Evolutionary conservation across 768 basidiomycete genomes (phyloP), one percentile per base, ranked within the genome.

Genomic region (Sarcodon sp.): DNA sequence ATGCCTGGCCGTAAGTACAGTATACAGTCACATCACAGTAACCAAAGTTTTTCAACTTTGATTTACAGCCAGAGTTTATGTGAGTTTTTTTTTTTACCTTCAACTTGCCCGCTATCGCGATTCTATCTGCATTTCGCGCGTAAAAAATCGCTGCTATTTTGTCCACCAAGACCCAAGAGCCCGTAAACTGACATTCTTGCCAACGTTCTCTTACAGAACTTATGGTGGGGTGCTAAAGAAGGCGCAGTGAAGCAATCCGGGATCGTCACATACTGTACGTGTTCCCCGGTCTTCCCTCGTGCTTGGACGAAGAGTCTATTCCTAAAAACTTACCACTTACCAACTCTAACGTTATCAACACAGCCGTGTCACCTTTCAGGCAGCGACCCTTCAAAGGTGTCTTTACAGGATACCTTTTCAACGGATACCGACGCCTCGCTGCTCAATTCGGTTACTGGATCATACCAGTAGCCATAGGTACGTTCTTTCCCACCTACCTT

Each of bases 211-310:
- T 32, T 35, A 3, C 61, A 93, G 88, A 84, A 73, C 65, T 70
- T 81, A 46, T 96, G 91, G 91, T 96, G 91, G 90, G 91, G 90
- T 68, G 80, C 85, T 66, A 67, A 66, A 52, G 69, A 71, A 56
- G 75, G 76, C 51, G 68, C 73, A 39, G 71, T 71, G 56, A 80
- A 78, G 61, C 80, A 83, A 59, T 88, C 75, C 66, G 90, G 91
- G 46, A 72, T 93, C 50, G 69, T 76, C 45, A 67, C 72, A 58
- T 96, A 94, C 73, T 74, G 92, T 94, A 59, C 68, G 88, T 77
- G 13, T 7, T 36, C 39, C 44, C 35, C 41, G 21, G 21, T 27
- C 21, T 27, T 4, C 21, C 21, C 21, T 4, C 2, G 4, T 27
- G 21, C 21, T 27, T 27, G 21, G 21, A 27, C 21, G 13, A 41